Percentiles rank a stretch among this genome's conserved stretches.
These are phyloP conservation scores for Hypomontagnella submonticulosa DNA, from an alignment of 495 filamentous ascomycete species.

Conservation along the genomic window DNA sequence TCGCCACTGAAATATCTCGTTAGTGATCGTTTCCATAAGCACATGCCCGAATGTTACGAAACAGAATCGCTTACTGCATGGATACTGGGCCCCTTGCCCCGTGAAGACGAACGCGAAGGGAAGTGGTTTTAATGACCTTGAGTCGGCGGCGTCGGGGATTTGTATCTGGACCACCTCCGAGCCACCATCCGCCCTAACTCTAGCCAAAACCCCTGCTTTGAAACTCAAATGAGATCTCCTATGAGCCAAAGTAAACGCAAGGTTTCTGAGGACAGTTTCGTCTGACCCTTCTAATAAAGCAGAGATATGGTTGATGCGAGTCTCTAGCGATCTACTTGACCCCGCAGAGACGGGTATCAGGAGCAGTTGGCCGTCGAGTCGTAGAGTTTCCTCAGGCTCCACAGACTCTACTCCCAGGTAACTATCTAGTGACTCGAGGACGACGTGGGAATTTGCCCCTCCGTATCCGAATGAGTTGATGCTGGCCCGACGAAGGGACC, in stretches of 20 bases:
- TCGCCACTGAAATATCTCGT: slow-evolving; percentile 4
- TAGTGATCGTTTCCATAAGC: background rate
- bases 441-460: slow-evolving; percentile 57
- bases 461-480: slow-evolving; percentile 63
- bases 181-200: background rate
- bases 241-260: slow-evolving; percentile 45
- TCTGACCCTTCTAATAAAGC: background rate
- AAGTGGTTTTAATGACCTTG: background rate
- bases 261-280: slow-evolving; percentile 17
- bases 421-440: slow-evolving; percentile 51
- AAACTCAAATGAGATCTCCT: slow-evolving; percentile 29
- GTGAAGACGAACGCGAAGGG: slow-evolving; percentile 43
- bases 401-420: slow-evolving; percentile 16
- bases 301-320: slow-evolving; percentile 10
- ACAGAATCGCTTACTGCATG: background rate
- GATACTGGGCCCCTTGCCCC: slow-evolving; percentile 62
- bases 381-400: background rate
- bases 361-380: background rate
- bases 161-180: slow-evolving; percentile 16
- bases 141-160: slow-evolving; percentile 14
- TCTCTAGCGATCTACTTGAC: slow-evolving; percentile 27
- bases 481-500: slow-evolving; percentile 36
- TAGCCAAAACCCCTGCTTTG: slow-evolving; percentile 35
- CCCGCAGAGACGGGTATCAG: slow-evolving; percentile 31
- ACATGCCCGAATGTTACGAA: background rate